Evolutionary conservation across 345 rosid genomes (phyloP), one percentile per base, ranked within the genome.

Genomic region (Pistacia vera): DNA sequence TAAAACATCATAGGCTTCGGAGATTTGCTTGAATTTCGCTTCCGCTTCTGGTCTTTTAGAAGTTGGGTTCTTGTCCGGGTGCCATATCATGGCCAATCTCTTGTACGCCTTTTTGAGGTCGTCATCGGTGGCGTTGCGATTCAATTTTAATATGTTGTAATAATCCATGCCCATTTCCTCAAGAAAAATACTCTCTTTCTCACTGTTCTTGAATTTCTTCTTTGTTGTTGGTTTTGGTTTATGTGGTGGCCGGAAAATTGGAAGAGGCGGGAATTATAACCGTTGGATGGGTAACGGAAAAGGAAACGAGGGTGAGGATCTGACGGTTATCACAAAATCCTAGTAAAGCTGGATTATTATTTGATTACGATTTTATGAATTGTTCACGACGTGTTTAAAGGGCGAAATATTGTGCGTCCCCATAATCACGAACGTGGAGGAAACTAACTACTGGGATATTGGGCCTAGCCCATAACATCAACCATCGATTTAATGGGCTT

Each of bases 1-100:
- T 18, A 93, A 85, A 62, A 93, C 95, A 65, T 89, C 91, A 80
- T 89, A 92, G 5, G 98, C 98, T 68, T 95, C 98, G 17, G 98
- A 95, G 76, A 95, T 91, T 81, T 86, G 94, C 81, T 95, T 95
- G 90, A 93, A 95, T 79, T 93, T 95, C 66, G 94, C 88, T 63
- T 95, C 97, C 0, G 98, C 97, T 70, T 95, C 97, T 10, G 83
- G 82, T 22, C 97, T 38, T 72, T 75, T 81, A 38, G 82, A 35
- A 3, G 93, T 70, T 28, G 97, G 99, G 83, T 91, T 90, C 88
- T 95, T 95, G 72, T 95, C 99, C 1, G 99, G 99, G 82, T 95
- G 99, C 99, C 99, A 95, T 44, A 93, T 93, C 97, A 92, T 93
- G 5, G 98, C 98, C 4, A 95, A 88, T 55, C 99, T 83, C 83